phyloP scores from a whole-genome alignment of 148 eudicot species.

The Suaeda aralocaspica region DNA sequence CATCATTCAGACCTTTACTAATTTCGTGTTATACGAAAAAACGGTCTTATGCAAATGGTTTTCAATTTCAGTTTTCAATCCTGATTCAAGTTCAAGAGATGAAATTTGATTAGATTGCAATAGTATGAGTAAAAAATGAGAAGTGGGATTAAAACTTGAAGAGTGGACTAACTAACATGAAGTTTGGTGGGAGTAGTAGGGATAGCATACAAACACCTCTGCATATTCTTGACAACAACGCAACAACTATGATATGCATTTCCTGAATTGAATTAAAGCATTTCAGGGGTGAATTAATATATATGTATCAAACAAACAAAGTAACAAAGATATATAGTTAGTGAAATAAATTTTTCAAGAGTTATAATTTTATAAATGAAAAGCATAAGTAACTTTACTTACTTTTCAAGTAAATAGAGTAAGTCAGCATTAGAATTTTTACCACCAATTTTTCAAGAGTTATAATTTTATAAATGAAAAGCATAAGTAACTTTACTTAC shows the following conservation, averaged over 20 bases:
- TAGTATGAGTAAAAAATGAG: neutral
- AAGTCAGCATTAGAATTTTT: slow-evolving; percentile 42
- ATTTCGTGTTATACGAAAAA: slow-evolving; percentile 74
- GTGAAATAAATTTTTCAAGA: neutral
- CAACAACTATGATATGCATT: slow-evolving; percentile 78
- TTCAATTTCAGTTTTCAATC: slow-evolving; percentile 62
- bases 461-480: neutral
- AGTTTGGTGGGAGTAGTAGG: slow-evolving; percentile 54
- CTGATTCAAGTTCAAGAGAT: slow-evolving; percentile 54
- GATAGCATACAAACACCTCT: slow-evolving; percentile 84
- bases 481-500: slow-evolving; percentile 45
- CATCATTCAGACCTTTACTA: slow-evolving; percentile 95
- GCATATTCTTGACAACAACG: slow-evolving; percentile 84
- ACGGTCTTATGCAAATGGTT: slow-evolving; percentile 63
- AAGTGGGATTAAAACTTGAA: no score
- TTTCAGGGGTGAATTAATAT: neutral
- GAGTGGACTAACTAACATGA: slow-evolving; percentile 59
- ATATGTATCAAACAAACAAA: slow-evolving; percentile 22
- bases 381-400: slow-evolving; percentile 21
- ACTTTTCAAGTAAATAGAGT: slow-evolving; percentile 94
- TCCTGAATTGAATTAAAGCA: slow-evolving; percentile 65
- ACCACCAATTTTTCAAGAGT: neutral
- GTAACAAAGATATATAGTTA: neutral
- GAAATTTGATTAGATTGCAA: slow-evolving; percentile 2
- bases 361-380: neutral